Conservation (phyloP, 805 yeast genomes). For the Candida hispaniensis region DNA sequence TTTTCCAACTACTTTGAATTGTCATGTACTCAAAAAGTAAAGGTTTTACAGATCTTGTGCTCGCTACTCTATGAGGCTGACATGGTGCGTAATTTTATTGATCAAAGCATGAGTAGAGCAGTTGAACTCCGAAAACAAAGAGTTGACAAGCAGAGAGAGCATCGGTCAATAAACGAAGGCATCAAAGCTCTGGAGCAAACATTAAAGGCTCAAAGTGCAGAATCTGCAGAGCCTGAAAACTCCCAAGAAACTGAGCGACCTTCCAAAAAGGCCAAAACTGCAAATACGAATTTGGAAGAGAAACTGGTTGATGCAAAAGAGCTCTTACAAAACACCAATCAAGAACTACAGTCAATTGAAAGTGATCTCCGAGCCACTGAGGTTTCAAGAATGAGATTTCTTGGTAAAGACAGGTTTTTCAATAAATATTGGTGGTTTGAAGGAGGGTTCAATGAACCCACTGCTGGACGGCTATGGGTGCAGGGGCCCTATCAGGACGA, state of each 20-base stretch:
- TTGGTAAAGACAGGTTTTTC: slow-evolving; percentile 75
- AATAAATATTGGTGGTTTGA: slow-evolving; percentile 97
- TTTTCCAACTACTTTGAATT: slow-evolving; percentile 46
- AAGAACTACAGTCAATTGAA: slow-evolving; percentile 35
- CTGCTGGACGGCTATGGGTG: slow-evolving; percentile 79
- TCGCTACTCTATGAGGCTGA: slow-evolving; percentile 50
- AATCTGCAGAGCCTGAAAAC: slow-evolving; percentile 3
- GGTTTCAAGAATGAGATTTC: slow-evolving; percentile 58
- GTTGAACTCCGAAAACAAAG: slow-evolving; percentile 54
- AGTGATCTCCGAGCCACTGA: slow-evolving; percentile 43
- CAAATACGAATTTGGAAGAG: slow-evolving; percentile 10
- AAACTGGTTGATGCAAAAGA: slow-evolving; percentile 22
- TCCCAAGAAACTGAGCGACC: slow-evolving; percentile 1
- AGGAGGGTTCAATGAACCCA: slow-evolving; percentile 33
- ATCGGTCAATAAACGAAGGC: slow-evolving; percentile 41
- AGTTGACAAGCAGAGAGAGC: slow-evolving; percentile 53
- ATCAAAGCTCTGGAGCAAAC: slow-evolving; percentile 29
- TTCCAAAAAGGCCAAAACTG: slow-evolving; percentile 2
- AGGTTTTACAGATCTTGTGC: slow-evolving; percentile 50
- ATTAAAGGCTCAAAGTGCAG: slow-evolving; percentile 7
- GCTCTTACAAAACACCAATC: slow-evolving; percentile 25
- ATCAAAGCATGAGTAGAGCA: slow-evolving; percentile 54
- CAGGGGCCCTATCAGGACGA: slow-evolving; percentile 72
- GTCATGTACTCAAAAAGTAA: slow-evolving; percentile 43
- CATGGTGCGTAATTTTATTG: slow-evolving; percentile 52